A percentile compares a stretch with the other conserved stretches of the same genome.
Evolutionary conservation across 2,329 filamentous ascomycete genomes (phyloP).

Genomic region (Endocalyx cinctus): DNA sequence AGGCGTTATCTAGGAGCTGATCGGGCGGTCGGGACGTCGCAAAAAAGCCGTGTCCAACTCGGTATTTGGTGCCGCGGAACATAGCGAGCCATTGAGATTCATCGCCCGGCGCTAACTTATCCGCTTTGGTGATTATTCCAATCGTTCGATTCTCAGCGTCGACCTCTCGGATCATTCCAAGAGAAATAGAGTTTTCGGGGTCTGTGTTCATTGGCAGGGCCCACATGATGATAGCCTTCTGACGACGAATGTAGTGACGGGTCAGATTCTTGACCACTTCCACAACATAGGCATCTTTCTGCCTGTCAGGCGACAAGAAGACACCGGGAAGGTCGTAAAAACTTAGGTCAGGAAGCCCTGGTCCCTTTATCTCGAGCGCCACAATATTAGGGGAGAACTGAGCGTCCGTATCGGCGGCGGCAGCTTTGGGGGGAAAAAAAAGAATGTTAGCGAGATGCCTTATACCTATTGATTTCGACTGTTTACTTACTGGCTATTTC

Average conservation of each 20-base stretch:
- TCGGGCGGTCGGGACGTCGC: slow-evolving; percentile 64
- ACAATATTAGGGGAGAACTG: slow-evolving; percentile 83
- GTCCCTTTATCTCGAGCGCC: slow-evolving; percentile 68
- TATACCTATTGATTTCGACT: neutral
- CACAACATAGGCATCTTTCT: slow-evolving; percentile 64
- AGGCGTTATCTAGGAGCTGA: slow-evolving; percentile 48
- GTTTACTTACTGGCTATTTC: slow-evolving; percentile 26
- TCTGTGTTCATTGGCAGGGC: slow-evolving; percentile 76
- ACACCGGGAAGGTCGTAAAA: slow-evolving; percentile 86
- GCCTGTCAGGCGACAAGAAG: slow-evolving; percentile 64
- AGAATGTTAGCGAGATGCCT: neutral
- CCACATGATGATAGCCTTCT: slow-evolving; percentile 71
- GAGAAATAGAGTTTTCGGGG: slow-evolving; percentile 68
- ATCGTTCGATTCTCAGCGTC: slow-evolving; percentile 57
- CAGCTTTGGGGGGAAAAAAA: slow-evolving; percentile 19
- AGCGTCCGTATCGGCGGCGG: slow-evolving; percentile 44
- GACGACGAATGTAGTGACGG: slow-evolving; percentile 62
- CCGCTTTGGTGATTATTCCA: slow-evolving; percentile 82
- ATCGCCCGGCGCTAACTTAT: slow-evolving; percentile 54
- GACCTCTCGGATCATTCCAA: slow-evolving; percentile 56
- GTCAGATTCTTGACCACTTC: slow-evolving; percentile 68
- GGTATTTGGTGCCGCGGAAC: slow-evolving; percentile 56
- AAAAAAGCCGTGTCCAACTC: slow-evolving; percentile 71
- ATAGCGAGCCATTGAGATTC: slow-evolving; percentile 58
- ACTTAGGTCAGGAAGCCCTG: slow-evolving; percentile 65